These are phyloP conservation scores for Oryza brachyantha DNA, from an alignment of 176 grass and related monocot species.

Conservation along the genomic window DNA sequence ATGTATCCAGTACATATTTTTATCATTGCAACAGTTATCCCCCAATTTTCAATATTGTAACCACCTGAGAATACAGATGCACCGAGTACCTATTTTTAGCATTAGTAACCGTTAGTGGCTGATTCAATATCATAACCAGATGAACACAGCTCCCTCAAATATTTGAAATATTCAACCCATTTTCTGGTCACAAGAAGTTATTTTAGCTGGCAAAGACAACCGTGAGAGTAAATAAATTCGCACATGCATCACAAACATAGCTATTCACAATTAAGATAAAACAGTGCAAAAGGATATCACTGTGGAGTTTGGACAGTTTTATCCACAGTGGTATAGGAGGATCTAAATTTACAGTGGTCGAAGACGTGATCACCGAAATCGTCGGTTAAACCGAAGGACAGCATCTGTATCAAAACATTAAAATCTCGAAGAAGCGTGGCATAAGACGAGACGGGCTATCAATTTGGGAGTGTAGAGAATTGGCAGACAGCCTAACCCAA, in stretches of 20 bases:
- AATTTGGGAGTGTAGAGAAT: neutral
- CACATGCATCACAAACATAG: neutral
- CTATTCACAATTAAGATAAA: neutral
- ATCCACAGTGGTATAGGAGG: neutral
- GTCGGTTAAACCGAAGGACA: neutral
- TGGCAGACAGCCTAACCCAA: neutral
- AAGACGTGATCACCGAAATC: neutral
- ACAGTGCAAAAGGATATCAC: neutral
- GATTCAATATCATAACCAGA: neutral
- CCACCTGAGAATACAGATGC: neutral
- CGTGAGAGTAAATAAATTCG: neutral
- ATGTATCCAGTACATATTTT: neutral
- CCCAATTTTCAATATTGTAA: neutral
- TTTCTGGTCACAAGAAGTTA: neutral
- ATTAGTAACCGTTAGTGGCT: neutral
- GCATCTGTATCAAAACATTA: neutral
- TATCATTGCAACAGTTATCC: neutral
- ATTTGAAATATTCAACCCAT: neutral
- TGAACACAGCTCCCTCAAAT: neutral
- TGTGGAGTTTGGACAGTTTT: neutral
- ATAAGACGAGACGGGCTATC: neutral
- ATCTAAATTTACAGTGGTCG: neutral
- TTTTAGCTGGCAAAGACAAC: neutral
- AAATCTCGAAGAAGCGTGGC: neutral
- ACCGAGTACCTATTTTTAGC: slow-evolving; percentile 15